Percentiles rank a stretch among this genome's conserved stretches.
Conservation (phyloP, 2,329 filamentous ascomycete species). For the Emergomyces orientalis region DNA sequence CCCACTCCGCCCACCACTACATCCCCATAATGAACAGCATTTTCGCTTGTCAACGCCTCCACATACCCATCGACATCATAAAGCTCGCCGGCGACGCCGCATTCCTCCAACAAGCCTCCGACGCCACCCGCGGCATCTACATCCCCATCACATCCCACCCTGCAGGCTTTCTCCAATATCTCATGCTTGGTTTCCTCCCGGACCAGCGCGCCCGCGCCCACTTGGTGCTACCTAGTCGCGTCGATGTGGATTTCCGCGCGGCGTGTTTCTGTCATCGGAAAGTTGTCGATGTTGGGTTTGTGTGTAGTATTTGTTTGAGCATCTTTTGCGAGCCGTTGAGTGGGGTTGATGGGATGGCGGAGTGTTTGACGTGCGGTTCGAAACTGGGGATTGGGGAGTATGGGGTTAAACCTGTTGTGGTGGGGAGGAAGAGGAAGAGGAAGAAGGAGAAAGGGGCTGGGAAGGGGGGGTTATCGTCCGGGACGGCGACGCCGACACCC, state of each 20-base stretch:
- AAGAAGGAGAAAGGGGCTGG: constrained; percentile 34
- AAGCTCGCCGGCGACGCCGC: constrained; percentile 78
- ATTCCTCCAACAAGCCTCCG: constrained; percentile 84
- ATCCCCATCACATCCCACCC: constrained; percentile 45
- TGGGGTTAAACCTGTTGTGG: constrained; percentile 65
- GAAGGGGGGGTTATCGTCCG: constrained; percentile 39
- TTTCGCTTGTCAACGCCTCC: constrained; percentile 82
- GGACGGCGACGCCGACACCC: constrained; percentile 53
- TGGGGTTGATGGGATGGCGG: constrained; percentile 47
- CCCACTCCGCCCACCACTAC: constrained; percentile 79
- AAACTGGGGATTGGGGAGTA: constrained; percentile 67
- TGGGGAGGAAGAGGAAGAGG: constrained; percentile 70
- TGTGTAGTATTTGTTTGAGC: constrained; percentile 91
- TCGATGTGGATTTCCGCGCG: constrained; percentile 91
- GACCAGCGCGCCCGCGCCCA: constrained; percentile 55
- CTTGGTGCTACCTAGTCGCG: constrained; percentile 68
- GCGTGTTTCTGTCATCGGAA: constrained; percentile 93
- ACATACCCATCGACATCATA: constrained; percentile 85
- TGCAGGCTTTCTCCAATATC: constrained; percentile 70
- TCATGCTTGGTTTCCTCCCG: constrained; percentile 89
- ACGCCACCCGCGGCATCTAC: constrained; percentile 62
- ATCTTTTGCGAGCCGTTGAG: constrained; percentile 69
- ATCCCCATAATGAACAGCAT: constrained; percentile 98
- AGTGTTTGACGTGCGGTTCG: constrained; percentile 77
- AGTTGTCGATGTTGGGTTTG: constrained; percentile 85